Evolutionary conservation across 371 early-diverging fungal species (phyloP).

Genomic region (Lichtheimia ramosa): DNA sequence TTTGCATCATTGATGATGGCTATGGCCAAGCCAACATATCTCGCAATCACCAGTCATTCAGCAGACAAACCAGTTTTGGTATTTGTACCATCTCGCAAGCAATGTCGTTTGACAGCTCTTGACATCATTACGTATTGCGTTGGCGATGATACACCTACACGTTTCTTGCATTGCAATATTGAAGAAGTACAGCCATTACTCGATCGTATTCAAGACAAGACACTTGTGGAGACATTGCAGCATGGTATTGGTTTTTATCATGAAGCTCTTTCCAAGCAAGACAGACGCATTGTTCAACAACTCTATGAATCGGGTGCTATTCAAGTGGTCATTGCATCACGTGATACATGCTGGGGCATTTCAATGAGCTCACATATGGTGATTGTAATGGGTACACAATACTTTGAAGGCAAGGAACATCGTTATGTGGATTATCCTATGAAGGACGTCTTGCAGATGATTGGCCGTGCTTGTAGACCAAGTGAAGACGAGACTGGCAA

Average conservation of each 20-base stretch:
- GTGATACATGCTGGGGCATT: constrained; percentile 91
- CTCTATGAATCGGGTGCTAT: constrained; percentile 81
- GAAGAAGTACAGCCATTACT: constrained; percentile 67
- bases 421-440: constrained; percentile 94
- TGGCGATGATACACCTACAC: constrained; percentile 67
- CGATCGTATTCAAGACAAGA: constrained; percentile 69
- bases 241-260: constrained; percentile 92
- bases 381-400: constrained; percentile 96
- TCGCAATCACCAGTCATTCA: constrained; percentile 71
- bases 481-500: constrained; percentile 68
- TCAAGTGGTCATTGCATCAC: constrained; percentile 87
- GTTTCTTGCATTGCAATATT: constrained; percentile 71
- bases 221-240: constrained; percentile 69
- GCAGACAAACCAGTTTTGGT: constrained; percentile 74
- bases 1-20: constrained; percentile 94
- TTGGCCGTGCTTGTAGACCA: constrained; percentile 87
- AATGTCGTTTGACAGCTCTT: constrained; percentile 84
- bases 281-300: constrained; percentile 72
- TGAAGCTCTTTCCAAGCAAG: constrained; percentile 77
- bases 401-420: constrained; percentile 91
- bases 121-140: constrained; percentile 81
- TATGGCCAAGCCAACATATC: constrained; percentile 89
- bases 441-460: constrained; percentile 95
- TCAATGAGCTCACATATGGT: constrained; percentile 80
- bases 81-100: constrained; percentile 92